Conservation (phyloP, 129 eudicot species). For the Flaveria robusta region DNA sequence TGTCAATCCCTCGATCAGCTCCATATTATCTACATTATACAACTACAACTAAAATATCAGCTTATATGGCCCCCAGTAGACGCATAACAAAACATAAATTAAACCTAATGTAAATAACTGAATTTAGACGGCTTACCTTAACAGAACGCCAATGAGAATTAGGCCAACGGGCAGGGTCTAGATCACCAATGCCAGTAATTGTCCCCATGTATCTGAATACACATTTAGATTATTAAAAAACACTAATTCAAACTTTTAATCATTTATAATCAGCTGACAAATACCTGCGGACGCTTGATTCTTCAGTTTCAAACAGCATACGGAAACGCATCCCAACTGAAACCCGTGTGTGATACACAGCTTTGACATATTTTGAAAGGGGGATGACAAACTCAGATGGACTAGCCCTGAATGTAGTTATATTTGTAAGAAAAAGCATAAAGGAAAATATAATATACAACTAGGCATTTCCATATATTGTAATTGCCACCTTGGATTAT, state of each 20-base stretch:
- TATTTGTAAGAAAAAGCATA: conserved; percentile 22
- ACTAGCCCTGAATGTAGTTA: conserved; percentile 72
- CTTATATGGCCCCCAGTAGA: neutral
- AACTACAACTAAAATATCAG: conserved; percentile 3
- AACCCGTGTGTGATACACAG: conserved; percentile 91
- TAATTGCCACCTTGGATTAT: conserved; percentile 70
- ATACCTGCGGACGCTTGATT: conserved; percentile 97
- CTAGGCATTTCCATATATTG: neutral
- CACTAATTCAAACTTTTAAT: neutral
- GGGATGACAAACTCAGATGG: conserved; percentile 96
- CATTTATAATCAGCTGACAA: neutral
- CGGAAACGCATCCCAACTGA: conserved; percentile 99
- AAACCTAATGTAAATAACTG: neutral
- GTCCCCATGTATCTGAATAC: conserved; percentile 91
- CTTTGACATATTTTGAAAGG: conserved; percentile 85
- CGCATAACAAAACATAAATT: neutral
- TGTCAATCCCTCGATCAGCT: neutral
- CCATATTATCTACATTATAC: neutral
- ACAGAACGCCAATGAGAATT: conserved; percentile 99
- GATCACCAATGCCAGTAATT: conserved; percentile 86
- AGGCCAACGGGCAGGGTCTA: conserved; percentile 94
- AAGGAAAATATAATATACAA: neutral
- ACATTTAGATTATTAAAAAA: neutral
- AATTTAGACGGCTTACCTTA: conserved; percentile 50
- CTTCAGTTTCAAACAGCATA: conserved; percentile 98